A percentile compares a stretch with the other conserved stretches of the same genome.
phyloP scores from a whole-genome alignment of 495 filamentous ascomycete genomes.

The Lasiosphaeria miniovina region DNA sequence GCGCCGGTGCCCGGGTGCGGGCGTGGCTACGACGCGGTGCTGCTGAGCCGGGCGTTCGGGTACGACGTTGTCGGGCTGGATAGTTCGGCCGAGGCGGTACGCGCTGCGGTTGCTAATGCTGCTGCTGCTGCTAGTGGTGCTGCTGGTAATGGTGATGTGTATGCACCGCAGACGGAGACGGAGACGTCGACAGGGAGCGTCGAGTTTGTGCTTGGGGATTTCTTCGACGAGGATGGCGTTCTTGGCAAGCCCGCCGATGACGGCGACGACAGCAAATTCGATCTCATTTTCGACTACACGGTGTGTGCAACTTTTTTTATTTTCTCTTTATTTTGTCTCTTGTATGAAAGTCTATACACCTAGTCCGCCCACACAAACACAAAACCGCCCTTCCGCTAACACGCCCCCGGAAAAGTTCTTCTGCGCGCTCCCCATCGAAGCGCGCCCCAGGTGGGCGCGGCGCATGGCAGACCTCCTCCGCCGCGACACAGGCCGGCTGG shows the following conservation, averaged over 20 bases:
- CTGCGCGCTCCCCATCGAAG: conserved; percentile 63
- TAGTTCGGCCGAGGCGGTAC: conserved; percentile 50
- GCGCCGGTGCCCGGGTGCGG: conserved; percentile 74
- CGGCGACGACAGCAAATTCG: conserved; percentile 48
- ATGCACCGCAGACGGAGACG: conserved; percentile 19
- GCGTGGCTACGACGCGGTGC: conserved; percentile 68
- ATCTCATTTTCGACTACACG: conserved; percentile 83
- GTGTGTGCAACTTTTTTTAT: conserved; percentile 43
- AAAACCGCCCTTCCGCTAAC: not conserved
- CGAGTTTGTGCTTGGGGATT: conserved; percentile 65
- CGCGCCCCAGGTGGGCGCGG: conserved; percentile 68
- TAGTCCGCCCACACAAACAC: not conserved
- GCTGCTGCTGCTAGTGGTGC: conserved; percentile 24
- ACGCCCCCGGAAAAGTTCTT: conserved; percentile 57
- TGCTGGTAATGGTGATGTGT: conserved; percentile 32
- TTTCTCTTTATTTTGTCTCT: conserved; percentile 2
- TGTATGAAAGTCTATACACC: not conserved
- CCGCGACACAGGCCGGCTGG: conserved; percentile 57
- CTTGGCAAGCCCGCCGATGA: no score
- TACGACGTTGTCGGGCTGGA: conserved; percentile 76
- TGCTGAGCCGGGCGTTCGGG: conserved; percentile 61
- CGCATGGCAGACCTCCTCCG: conserved; percentile 63
- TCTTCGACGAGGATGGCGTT: conserved; percentile 63
- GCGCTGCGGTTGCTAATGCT: conserved; percentile 51
- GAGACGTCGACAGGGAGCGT: conserved; percentile 51